Base-by-base conservation (phyloP, 192 early-diverging fungal species). In the Rhizophagus prolifer region DNA sequence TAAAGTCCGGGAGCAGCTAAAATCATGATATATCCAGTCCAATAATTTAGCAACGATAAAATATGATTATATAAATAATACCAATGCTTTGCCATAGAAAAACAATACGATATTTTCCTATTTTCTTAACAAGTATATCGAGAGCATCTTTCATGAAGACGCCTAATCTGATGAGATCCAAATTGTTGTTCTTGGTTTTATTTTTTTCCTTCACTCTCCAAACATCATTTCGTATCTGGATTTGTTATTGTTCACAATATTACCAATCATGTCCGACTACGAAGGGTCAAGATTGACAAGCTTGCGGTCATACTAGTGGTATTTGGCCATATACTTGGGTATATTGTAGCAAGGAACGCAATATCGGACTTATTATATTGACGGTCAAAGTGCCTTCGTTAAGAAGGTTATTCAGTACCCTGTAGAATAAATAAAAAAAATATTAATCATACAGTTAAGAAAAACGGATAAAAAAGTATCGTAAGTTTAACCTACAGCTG, bases 121-220 rank as follows among this genome's bases (percentile, higher is more conserved):
- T 23, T 8, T 75, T 75, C 21, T 62, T 30, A 16, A 75, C 6
- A 0, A 75, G 26, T 16, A 25, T 8, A 28, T 75, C 75, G 1
- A 77, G 41, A 4, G 66, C 75, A 47, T 77, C 75, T 58, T 77
- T 77, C 31, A 77, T 77, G 36, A 77, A 77, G n/a, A 77, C 12
- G 3, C 75, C 75, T 25, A 77, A 21, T 12, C 65, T 34, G 0
- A 68, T 58, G 3, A 77, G 38, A 77, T 77, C 75, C 10, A 77
- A 26, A 36, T 21, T 70, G 21, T 77, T 77, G 28, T 77, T 77
- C 66, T 70, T 77, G 0, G 7, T 0, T 8, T 47, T 77, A 6
- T 77, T 77, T 77, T 26, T 61, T 70, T 3, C 65, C 75, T 47
- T 70, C 75, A 9, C 31, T 77, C 44, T 3, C 75, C 75, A 50